Evolutionary conservation across 257 asterid species (phyloP).

Genomic region (Nicotiana otophora): DNA sequence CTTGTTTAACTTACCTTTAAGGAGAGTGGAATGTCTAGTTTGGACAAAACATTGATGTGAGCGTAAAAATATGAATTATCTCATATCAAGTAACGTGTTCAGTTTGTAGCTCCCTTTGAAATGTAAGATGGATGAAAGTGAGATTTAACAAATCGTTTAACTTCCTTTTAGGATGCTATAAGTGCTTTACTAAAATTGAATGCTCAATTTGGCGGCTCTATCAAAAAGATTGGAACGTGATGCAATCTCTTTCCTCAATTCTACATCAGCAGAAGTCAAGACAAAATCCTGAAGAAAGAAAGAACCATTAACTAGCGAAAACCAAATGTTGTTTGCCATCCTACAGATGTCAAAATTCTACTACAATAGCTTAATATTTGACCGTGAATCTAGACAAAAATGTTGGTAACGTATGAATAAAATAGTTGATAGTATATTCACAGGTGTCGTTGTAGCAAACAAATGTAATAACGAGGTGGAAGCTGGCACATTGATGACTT

Average conservation of each 20-base stretch:
- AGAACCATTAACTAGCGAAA: not conserved
- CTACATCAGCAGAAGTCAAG: not conserved
- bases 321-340: not conserved
- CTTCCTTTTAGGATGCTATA: not conserved
- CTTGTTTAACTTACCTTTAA: not conserved
- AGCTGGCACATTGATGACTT: not conserved
- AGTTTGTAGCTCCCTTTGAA: not conserved
- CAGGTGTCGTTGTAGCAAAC: not conserved
- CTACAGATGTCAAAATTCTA: not conserved
- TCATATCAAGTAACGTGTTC: not conserved
- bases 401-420: not conserved
- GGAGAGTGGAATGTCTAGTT: not conserved
- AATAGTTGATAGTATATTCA: not conserved
- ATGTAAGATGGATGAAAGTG: conserved; percentile 1
- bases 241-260: not conserved
- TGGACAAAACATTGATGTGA: not conserved
- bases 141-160: not conserved
- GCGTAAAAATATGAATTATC: not conserved
- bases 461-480: not conserved
- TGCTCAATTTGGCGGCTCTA: not conserved
- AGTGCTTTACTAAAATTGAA: not conserved
- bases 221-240: not conserved
- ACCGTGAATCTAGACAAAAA: not conserved
- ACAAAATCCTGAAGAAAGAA: not conserved
- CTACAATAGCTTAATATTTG: not conserved